Percentiles rank a stretch among this genome's conserved stretches.
phyloP scores from a whole-genome alignment of 202 grass and related monocot species.

The Zoysia matrella region DNA sequence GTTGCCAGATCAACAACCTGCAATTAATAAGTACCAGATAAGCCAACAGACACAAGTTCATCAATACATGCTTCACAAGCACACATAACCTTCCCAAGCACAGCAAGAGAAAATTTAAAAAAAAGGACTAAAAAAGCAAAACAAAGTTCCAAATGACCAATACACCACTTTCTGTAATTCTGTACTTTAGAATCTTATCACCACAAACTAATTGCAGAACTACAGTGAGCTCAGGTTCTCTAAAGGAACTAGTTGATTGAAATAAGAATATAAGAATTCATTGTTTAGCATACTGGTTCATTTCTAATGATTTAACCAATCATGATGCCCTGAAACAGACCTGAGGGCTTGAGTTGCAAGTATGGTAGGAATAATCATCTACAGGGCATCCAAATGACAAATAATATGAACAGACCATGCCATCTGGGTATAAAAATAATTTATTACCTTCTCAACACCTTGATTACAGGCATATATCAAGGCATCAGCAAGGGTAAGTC shows the following conservation, averaged over 20 bases:
- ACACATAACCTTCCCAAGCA: background rate
- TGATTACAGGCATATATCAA: too few species aligned
- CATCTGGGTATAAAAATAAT: background rate
- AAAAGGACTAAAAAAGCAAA: background rate
- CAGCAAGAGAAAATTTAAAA: background rate
- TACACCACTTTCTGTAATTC: too few species aligned
- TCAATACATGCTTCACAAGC: background rate
- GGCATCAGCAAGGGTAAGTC: too few species aligned
- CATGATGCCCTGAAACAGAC: background rate
- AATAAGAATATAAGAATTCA: too few species aligned
- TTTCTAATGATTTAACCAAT: background rate
- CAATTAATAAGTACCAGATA: slow-evolving; percentile 33
- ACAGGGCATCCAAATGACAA: background rate
- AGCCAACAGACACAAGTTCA: background rate
- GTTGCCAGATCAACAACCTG: slow-evolving; percentile 6
- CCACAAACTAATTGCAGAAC: too few species aligned
- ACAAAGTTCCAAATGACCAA: background rate
- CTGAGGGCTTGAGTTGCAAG: background rate
- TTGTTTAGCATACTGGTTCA: background rate
- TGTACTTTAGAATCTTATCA: too few species aligned
- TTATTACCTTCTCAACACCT: too few species aligned
- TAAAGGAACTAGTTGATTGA: too few species aligned
- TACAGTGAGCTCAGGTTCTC: too few species aligned
- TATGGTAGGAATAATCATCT: background rate
- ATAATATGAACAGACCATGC: background rate